Conservation (phyloP, 306 rosid species). For the Pterocarpus macrocarpus region DNA sequence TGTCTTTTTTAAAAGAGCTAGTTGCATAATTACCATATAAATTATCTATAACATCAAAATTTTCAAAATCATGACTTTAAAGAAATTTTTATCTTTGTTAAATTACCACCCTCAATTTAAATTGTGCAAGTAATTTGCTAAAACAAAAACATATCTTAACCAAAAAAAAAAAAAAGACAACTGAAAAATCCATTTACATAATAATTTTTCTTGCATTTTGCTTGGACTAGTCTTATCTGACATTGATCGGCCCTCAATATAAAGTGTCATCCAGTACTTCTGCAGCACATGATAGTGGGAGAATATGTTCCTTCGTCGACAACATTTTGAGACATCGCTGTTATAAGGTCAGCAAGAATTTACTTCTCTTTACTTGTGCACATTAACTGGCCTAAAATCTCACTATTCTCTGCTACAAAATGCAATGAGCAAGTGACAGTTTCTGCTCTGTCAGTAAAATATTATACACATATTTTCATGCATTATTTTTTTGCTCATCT, state of each 20-base stretch:
- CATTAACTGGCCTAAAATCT: conserved; percentile 32
- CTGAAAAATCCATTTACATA: too few species aligned
- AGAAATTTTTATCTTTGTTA: too few species aligned
- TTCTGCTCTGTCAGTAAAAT: conserved; percentile 47
- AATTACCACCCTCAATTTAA: not conserved
- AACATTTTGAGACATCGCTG: conserved; percentile 39
- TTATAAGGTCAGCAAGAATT: conserved; percentile 19
- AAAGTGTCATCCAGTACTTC: not conserved
- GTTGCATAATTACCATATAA: not conserved
- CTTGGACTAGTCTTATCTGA: conserved; percentile 12
- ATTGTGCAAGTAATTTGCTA: not conserved
- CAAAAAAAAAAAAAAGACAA: too few species aligned
- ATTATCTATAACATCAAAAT: too few species aligned
- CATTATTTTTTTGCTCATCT: not conserved
- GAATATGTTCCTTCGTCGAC: conserved; percentile 42
- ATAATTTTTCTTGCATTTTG: not conserved
- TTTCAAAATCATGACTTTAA: too few species aligned
- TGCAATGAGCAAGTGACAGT: conserved; percentile 33
- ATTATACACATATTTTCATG: conserved; percentile 33
- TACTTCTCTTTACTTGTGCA: conserved; percentile 44
- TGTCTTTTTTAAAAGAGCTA: not conserved
- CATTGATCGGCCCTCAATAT: not conserved
- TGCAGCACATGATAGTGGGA: conserved; percentile 43
- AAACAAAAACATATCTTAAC: too few species aligned
- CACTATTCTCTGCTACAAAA: conserved; percentile 40